These are phyloP conservation scores for Heterobasidion occidentale DNA, from an alignment of 1,284 basidiomycete genomes.

Conservation along the genomic window DNA sequence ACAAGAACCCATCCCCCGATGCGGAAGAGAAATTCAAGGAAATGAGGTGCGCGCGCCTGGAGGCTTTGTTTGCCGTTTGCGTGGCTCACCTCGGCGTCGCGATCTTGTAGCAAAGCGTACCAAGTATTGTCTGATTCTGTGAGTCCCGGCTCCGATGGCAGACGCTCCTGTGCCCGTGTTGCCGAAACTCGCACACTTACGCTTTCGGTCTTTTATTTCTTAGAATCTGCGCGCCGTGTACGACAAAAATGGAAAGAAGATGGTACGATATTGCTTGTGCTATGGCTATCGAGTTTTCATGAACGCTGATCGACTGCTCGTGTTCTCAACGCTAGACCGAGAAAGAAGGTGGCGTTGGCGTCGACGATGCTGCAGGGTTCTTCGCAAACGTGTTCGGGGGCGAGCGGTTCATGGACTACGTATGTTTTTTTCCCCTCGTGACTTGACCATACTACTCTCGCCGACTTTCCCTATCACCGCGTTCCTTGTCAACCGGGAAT, in stretches of 20 bases:
- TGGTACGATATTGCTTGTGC: conserved; percentile 39
- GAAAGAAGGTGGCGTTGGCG: conserved; percentile 58
- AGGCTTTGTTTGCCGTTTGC: not conserved
- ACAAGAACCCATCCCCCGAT: conserved; percentile 85
- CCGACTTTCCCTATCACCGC: not conserved
- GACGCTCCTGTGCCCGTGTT: conserved; percentile 1
- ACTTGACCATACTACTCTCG: not conserved
- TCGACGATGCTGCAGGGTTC: conserved; percentile 86
- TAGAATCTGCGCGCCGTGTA: conserved; percentile 87
- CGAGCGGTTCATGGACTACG: conserved; percentile 80
- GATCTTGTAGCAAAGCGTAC: conserved; percentile 70
- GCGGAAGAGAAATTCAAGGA: conserved; percentile 94
- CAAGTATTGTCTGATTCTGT: conserved; percentile 83
- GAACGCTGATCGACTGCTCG: not conserved
- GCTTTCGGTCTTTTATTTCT: conserved; percentile 11
- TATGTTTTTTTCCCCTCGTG: conserved; percentile 31
- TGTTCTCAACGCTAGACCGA: conserved; percentile 39
- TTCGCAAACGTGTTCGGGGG: conserved; percentile 92
- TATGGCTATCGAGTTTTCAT: too few species aligned
- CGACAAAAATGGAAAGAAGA: conserved; percentile 90
- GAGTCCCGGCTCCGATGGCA: conserved; percentile 22
- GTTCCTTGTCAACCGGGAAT: too few species aligned
- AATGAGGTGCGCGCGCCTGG: conserved; percentile 50
- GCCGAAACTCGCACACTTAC: too few species aligned
- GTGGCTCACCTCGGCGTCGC: conserved; percentile 1